Conservation (phyloP, 139 green algal species). For the Chloropicon primus region DNA sequence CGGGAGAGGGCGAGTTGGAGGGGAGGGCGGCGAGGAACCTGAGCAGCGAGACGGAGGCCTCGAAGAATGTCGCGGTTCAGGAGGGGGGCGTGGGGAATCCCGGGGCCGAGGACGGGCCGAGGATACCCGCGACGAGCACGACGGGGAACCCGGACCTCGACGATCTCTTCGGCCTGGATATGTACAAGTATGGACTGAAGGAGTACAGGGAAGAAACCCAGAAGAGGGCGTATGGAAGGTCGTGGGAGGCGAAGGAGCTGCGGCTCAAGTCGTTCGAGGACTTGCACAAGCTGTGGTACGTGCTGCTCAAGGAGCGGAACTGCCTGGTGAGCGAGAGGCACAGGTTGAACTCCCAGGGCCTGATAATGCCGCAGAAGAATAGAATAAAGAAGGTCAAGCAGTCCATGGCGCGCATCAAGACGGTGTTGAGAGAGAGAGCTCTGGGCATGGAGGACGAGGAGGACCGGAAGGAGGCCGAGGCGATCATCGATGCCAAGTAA, state of each 20-base stretch:
- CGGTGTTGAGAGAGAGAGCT: constrained; percentile 3
- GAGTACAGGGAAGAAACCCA: neutral
- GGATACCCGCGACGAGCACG: neutral
- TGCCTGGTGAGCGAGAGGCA: constrained; percentile 42
- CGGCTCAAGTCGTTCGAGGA: constrained; percentile 59
- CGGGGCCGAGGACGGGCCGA: neutral
- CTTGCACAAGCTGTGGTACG: constrained; percentile 61
- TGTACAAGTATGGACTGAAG: neutral
- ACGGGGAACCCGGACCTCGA: neutral
- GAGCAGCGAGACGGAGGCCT: too few species aligned
- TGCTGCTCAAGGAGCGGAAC: constrained; percentile 60
- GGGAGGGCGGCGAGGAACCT: too few species aligned
- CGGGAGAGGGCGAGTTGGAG: too few species aligned
- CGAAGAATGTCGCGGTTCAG: neutral
- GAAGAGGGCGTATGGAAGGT: constrained; percentile 21
- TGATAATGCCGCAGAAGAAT: constrained; percentile 1
- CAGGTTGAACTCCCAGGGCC: neutral
- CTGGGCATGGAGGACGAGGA: neutral
- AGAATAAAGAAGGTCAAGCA: constrained; percentile 10
- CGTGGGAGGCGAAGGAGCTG: constrained; percentile 51
- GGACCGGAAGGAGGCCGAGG: neutral
- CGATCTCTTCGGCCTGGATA: neutral
- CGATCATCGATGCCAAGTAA: neutral
- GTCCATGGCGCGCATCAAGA: constrained; percentile 18
- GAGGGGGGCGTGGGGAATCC: neutral